These are phyloP conservation scores for Suillus spraguei DNA, from an alignment of 768 basidiomycete species.

Conservation along the genomic window DNA sequence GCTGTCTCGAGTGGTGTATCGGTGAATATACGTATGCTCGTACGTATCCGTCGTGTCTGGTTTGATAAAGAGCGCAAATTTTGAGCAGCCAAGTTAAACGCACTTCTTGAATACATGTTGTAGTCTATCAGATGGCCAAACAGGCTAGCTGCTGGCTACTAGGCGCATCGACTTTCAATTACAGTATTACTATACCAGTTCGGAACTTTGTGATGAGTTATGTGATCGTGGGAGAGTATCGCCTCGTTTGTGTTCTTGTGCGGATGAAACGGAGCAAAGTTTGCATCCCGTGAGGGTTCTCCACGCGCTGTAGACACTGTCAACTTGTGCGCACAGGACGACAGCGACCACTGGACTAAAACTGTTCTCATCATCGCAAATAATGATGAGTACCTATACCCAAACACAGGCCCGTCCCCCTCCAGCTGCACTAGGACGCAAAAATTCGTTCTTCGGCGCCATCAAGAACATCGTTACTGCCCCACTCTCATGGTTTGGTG, in stretches of 20 bases:
- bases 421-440: constrained; percentile 46
- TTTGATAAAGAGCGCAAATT: constrained; percentile 9
- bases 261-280: constrained; percentile 20
- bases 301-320: constrained; percentile 26
- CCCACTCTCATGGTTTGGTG: constrained; percentile 57
- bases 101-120: constrained; percentile 23
- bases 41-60: constrained; percentile 8
- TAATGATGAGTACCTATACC: constrained; percentile 34
- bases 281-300: constrained; percentile 20
- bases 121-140: neutral
- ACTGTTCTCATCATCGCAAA: constrained; percentile 12
- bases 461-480: constrained; percentile 70
- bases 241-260: constrained; percentile 15
- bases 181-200: no score
- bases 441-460: constrained; percentile 61
- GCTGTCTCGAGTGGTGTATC: constrained; percentile 21
- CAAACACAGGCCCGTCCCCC: constrained; percentile 22
- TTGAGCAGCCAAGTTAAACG: constrained; percentile 7
- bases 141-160: neutral
- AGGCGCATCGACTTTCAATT: no score
- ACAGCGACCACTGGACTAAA: constrained; percentile 21
- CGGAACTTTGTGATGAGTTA: neutral
- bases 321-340: constrained; percentile 11
- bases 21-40: neutral
- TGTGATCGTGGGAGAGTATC: constrained; percentile 15